Evolutionary conservation across 768 basidiomycete genomes (phyloP).

Genomic region (Podaxis sp.): DNA sequence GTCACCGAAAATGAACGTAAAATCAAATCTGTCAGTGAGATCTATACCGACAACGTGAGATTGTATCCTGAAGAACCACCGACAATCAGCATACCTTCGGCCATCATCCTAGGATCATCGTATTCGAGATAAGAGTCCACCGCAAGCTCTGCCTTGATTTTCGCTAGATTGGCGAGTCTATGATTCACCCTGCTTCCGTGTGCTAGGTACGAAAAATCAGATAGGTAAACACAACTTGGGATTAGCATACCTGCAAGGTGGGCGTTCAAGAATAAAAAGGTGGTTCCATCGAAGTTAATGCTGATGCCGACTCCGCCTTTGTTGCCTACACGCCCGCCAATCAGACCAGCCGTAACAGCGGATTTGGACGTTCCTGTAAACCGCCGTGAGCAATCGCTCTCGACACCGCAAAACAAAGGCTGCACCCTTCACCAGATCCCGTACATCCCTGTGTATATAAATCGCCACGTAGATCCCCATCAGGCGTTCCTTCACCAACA

Average conservation of each 20-base stretch:
- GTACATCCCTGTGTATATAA: conserved; percentile 72
- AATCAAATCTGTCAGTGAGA: conserved; percentile 86
- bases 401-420: neutral
- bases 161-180: conserved; percentile 81
- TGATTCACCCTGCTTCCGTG: conserved; percentile 75
- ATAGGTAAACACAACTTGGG: neutral
- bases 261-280: conserved; percentile 86
- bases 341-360: conserved; percentile 84
- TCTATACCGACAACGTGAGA: conserved; percentile 38
- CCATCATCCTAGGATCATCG: conserved; percentile 60
- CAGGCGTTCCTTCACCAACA: conserved; percentile 85
- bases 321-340: conserved; percentile 90
- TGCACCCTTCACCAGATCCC: conserved; percentile 59
- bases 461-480: conserved; percentile 85
- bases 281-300: conserved; percentile 76
- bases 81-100: conserved; percentile 55
- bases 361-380: conserved; percentile 68
- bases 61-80: neutral
- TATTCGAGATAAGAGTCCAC: conserved; percentile 74
- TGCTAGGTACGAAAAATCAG: conserved; percentile 37
- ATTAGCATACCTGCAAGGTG: conserved; percentile 73
- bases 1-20: conserved; percentile 86
- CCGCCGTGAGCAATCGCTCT: conserved; percentile 12
- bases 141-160: conserved; percentile 83
- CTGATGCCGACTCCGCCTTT: conserved; percentile 93